A percentile compares a stretch with the other conserved stretches of the same genome.
Evolutionary conservation across 805 yeast species (phyloP).

Genomic region (Lachancea quebecensis): DNA sequence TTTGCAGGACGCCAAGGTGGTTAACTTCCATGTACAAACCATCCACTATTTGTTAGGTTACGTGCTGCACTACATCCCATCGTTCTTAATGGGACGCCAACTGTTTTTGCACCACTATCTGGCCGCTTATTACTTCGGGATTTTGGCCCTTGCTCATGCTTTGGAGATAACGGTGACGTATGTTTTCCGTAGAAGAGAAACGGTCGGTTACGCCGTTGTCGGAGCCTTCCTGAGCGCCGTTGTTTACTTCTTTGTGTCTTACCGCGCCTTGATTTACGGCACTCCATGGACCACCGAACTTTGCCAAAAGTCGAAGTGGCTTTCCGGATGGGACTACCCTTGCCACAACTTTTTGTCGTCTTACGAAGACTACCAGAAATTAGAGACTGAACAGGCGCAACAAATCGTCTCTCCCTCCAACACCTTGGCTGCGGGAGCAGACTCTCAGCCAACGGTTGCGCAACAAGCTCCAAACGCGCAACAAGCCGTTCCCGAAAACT

Average conservation of each 20-base stretch:
- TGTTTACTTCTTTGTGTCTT: constrained; percentile 48
- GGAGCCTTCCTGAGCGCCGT: constrained; percentile 44
- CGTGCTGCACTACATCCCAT: constrained; percentile 65
- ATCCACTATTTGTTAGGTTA: constrained; percentile 63
- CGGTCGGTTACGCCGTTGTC: constrained; percentile 40
- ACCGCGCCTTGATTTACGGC: constrained; percentile 74
- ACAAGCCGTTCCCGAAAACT: constrained; percentile 4
- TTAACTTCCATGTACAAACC: constrained; percentile 58
- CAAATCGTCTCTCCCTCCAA: constrained; percentile 6
- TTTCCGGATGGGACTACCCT: constrained; percentile 80
- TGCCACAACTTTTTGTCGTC: constrained; percentile 50
- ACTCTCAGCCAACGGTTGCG: constrained; percentile 5
- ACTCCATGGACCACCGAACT: constrained; percentile 64
- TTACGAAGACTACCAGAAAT: constrained; percentile 22
- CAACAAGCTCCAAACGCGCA: constrained; percentile 3
- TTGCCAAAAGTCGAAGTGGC: constrained; percentile 56
- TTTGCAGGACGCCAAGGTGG: constrained; percentile 45
- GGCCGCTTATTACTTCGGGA: constrained; percentile 86
- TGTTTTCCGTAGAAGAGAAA: constrained; percentile 37
- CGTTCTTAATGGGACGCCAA: constrained; percentile 86
- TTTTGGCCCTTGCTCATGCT: constrained; percentile 66
- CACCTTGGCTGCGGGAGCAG: constrained; percentile 9
- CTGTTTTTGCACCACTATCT: constrained; percentile 88
- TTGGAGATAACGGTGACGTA: constrained; percentile 47
- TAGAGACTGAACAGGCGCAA: constrained; percentile 3